Percentiles rank a stretch among this genome's conserved stretches.
Conservation (phyloP, 108 stramenopile species). For the Skeletonema marinoi region DNA sequence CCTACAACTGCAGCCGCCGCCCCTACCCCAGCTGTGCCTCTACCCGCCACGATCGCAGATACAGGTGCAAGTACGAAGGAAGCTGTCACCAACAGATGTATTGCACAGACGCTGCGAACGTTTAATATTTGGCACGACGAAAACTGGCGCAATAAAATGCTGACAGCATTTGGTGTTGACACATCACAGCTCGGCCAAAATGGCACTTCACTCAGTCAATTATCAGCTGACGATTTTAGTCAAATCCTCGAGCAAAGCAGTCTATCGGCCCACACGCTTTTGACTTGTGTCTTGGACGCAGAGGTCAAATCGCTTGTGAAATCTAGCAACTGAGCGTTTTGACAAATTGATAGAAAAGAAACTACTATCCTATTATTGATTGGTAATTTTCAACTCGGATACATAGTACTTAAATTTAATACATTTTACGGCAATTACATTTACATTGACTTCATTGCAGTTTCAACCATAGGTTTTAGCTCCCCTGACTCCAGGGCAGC, state of each 20-base stretch:
- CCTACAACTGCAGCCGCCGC: neutral
- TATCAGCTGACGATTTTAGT: neutral
- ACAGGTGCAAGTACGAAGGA: neutral
- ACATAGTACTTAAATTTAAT: slow-evolving; percentile 4
- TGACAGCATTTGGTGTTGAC: neutral
- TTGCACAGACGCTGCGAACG: neutral
- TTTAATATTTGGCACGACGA: neutral
- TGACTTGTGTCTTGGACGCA: neutral
- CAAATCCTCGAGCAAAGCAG: slow-evolving; percentile 1
- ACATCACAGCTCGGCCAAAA: neutral
- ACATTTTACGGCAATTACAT: neutral
- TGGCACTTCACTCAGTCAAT: neutral
- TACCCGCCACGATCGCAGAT: neutral
- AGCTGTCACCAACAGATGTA: neutral
- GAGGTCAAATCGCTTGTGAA: neutral
- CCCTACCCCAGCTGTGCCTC: neutral
- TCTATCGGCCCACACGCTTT: neutral
- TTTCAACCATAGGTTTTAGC: slow-evolving; percentile 33
- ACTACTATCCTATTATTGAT: neutral
- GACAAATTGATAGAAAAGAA: neutral
- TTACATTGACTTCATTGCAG: slow-evolving; percentile 17
- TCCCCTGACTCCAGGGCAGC: slow-evolving; percentile 54
- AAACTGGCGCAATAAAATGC: neutral
- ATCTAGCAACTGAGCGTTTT: neutral
- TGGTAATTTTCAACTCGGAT: neutral